Percentiles rank a stretch among this genome's conserved stretches.
Evolutionary conservation across 192 early-diverging fungal genomes (phyloP).

Genomic region (Oehlia diaphana): DNA sequence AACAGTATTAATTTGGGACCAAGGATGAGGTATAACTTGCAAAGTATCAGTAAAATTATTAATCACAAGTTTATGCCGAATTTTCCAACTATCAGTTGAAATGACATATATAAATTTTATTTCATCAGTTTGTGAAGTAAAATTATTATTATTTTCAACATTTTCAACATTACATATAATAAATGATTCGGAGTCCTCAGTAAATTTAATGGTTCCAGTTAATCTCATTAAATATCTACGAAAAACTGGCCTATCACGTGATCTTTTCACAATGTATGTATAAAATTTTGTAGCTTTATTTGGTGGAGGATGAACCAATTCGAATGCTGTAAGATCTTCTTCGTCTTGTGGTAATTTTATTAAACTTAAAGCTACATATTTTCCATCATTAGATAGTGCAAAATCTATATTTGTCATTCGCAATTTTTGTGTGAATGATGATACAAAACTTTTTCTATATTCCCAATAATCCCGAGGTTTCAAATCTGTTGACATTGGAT

Average conservation of each 20-base stretch:
- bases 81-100: slow-evolving; percentile 9
- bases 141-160: not conserved
- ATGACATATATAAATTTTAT: slow-evolving; percentile 6
- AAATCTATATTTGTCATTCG: slow-evolving; percentile 13
- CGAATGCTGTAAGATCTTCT: not conserved
- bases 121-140: not conserved
- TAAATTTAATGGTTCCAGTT: slow-evolving; percentile 19
- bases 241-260: not conserved
- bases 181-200: not conserved
- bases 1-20: slow-evolving; percentile 10
- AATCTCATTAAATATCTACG: not conserved
- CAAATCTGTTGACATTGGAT: not conserved
- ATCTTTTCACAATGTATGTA: not conserved
- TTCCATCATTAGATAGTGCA: slow-evolving; percentile 17
- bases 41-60: not conserved
- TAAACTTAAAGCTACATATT: not conserved
- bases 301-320: slow-evolving; percentile 3
- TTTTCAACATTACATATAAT: slow-evolving; percentile 2
- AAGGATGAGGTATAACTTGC: slow-evolving; percentile 19
- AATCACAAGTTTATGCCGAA: slow-evolving; percentile 2
- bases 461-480: slow-evolving; percentile 10
- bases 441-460: slow-evolving; percentile 11
- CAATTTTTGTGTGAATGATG: not conserved
- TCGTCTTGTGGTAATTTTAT: slow-evolving; percentile 12
- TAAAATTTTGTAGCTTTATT: not conserved